Conservation (phyloP, 1,284 basidiomycete genomes). For the Afroboletus lepidellus region DNA sequence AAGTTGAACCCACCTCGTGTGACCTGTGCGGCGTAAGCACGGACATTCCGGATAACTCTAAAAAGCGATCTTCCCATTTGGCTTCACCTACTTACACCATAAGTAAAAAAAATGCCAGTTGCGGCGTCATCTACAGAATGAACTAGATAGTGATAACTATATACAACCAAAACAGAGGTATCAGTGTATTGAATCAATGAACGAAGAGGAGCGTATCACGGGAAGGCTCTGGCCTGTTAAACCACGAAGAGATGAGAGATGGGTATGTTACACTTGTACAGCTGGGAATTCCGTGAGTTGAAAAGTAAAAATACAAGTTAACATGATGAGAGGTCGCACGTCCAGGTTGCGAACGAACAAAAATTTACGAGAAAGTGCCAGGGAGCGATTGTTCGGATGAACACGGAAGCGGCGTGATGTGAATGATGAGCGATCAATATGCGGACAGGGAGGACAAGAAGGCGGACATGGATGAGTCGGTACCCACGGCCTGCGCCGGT, state of each 20-base stretch:
- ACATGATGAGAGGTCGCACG: constrained; percentile 12
- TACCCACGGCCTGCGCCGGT: constrained; percentile 21
- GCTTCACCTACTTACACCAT: constrained; percentile 5
- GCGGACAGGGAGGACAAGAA: constrained; percentile 34
- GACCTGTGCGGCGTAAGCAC: neutral
- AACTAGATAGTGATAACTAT: constrained; percentile 36
- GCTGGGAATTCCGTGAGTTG: constrained; percentile 16
- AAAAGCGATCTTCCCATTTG: constrained; percentile 12
- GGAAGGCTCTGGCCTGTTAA: constrained; percentile 1
- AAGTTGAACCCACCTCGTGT: constrained; percentile 14
- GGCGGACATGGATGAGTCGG: constrained; percentile 33
- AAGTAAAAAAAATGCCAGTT: neutral
- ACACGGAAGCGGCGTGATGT: constrained; percentile 8
- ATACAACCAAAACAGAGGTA: constrained; percentile 24
- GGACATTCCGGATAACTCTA: constrained; percentile 3
- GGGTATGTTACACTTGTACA: constrained; percentile 34
- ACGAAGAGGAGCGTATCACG: constrained; percentile 21
- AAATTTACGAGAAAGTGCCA: constrained; percentile 3
- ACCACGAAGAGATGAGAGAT: neutral
- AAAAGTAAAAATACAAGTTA: constrained; percentile 32
- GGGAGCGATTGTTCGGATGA: constrained; percentile 4
- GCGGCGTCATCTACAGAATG: constrained; percentile 18
- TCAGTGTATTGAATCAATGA: constrained; percentile 11
- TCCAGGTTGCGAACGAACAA: constrained; percentile 8
- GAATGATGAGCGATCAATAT: constrained; percentile 19